Evolutionary conservation across 169 alveolate species (phyloP), one percentile per base, ranked within the genome.

Genomic region (Plasmodium inui): DNA sequence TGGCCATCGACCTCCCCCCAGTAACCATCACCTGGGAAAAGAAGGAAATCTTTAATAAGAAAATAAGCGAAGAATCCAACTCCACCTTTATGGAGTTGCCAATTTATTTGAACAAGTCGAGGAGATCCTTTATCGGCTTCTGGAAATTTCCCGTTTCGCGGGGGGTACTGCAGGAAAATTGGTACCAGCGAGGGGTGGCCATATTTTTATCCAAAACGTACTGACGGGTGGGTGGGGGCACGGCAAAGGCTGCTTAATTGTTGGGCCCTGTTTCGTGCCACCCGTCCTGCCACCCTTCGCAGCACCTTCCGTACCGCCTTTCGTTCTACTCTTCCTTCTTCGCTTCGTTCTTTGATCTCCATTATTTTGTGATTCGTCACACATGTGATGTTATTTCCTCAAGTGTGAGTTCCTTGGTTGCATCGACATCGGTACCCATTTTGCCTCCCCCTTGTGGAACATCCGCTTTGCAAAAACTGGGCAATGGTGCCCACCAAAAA

Each of bases 141-240:
- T 96, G 97, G 50, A 96, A 96, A 81, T 96, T 97, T 22, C 95
- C 96, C 22, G 96, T 95, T 82, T 97, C 97, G 26, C 92, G 93
- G 74, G 96, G 90, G 46, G 83, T 95, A 30, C 93, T 96, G 44
- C 92, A 96, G 73, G 94, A 95, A 67, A 96, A 95, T 73, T 96
- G 98, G 97, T 96, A 96, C 92, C 97, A 97, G 82, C 92, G 98
- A 70, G 98, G 98, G 41, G 96, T 97, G 19, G 98, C 98, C 22
- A 86, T 97, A 53, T 91, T 91, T 82, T 82, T 91, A 73, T 91
- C 95, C 28, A 91, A 80, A 82, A 70, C 92, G 32, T 91, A 82
- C 57, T 91, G 83, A 67, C 71, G 28, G n/a, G 70, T 17, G 71
- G 80, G 37, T 37, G 28, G 71, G 80, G 37, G 55, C 46, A 22